Percentiles rank a stretch among this genome's conserved stretches.
phyloP scores from a whole-genome alignment of 208 protist genomes.

The Phytomonas sp. region DNA sequence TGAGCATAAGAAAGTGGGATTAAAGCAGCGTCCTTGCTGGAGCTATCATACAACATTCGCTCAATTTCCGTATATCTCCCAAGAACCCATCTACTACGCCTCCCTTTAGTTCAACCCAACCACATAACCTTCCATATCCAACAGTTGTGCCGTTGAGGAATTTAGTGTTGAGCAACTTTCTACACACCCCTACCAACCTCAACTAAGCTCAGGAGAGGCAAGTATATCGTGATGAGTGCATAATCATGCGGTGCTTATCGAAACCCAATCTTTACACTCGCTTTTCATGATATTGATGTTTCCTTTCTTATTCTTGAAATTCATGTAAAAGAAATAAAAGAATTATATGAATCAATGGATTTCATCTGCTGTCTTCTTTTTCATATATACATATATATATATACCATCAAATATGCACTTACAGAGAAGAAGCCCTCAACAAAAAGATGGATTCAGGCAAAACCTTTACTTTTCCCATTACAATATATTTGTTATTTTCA shows the following conservation, averaged over 20 bases:
- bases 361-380: background rate
- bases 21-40: slow-evolving; percentile 21
- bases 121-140: background rate
- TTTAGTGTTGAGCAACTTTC: background rate
- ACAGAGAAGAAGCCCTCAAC: background rate
- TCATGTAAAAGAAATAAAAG: background rate
- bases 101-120: background rate
- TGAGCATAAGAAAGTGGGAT: slow-evolving; percentile 18
- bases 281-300: background rate
- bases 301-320: background rate
- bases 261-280: too few species aligned
- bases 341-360: background rate
- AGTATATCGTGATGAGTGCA: too few species aligned
- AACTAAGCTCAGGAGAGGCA: too few species aligned
- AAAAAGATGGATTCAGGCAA: background rate
- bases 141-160: background rate
- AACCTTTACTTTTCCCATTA: background rate
- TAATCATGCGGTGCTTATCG: too few species aligned
- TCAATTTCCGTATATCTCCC: background rate
- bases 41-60: background rate
- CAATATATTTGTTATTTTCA: background rate
- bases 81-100: background rate
- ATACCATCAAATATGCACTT: background rate
- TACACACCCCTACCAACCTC: too few species aligned
- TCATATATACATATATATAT: slow-evolving; percentile 6